Conservation (phyloP, 164 flowering plant genomes). For the Chloranthus sessilifolius region DNA sequence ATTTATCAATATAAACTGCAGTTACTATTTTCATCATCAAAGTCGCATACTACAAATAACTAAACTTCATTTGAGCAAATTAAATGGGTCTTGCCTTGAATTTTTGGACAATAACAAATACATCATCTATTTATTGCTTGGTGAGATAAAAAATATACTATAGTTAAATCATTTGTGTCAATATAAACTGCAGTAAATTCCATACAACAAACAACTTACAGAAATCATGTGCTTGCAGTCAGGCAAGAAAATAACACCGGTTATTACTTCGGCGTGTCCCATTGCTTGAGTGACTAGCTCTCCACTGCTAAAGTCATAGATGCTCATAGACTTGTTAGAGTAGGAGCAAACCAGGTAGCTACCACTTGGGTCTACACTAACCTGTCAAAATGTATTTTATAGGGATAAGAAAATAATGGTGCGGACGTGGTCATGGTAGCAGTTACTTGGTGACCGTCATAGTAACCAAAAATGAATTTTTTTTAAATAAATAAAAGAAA, state of each 20-base stretch:
- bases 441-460: slow-evolving; percentile 7
- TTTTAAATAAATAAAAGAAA: too few species aligned
- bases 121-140: too few species aligned
- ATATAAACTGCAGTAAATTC: too few species aligned
- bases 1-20: too few species aligned
- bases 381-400: slow-evolving; percentile 30
- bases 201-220: slow-evolving; percentile 42
- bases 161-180: too few species aligned
- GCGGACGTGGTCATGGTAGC: background rate
- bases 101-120: too few species aligned
- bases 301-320: slow-evolving; percentile 52
- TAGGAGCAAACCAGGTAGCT: slow-evolving; percentile 65
- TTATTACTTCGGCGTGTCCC: slow-evolving; percentile 66
- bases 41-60: too few species aligned
- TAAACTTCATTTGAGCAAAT: too few species aligned
- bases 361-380: slow-evolving; percentile 62
- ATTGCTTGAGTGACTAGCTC: slow-evolving; percentile 48
- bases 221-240: slow-evolving; percentile 70
- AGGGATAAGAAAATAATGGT: background rate
- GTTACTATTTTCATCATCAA: too few species aligned
- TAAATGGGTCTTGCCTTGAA: too few species aligned
- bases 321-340: slow-evolving; percentile 61
- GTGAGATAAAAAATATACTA: too few species aligned
- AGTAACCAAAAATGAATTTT: slow-evolving; percentile 8
- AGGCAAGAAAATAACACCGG: slow-evolving; percentile 63